Percentiles rank a stretch among this genome's conserved stretches.
phyloP scores from a whole-genome alignment of 2,329 filamentous ascomycete species.

The Aspergillus nomiae region DNA sequence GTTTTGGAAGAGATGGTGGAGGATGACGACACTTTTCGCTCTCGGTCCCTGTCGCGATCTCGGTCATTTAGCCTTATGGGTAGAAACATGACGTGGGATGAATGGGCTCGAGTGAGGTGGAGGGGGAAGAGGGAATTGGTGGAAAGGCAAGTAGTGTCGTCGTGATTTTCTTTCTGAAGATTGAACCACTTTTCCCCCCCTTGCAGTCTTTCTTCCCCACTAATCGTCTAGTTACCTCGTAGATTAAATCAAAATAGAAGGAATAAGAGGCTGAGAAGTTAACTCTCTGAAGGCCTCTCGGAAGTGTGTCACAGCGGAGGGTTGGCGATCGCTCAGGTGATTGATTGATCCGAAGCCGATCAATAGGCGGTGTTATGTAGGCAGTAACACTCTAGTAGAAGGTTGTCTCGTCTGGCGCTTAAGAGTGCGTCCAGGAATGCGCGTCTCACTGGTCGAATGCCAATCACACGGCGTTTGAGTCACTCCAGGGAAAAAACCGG shows the following conservation, averaged over 20 bases:
- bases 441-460: constrained; percentile 29
- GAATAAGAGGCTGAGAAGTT: constrained; percentile 1
- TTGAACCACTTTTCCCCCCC: constrained; percentile 9
- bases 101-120: constrained; percentile 25
- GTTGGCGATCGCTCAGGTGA: constrained; percentile 4
- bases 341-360: background rate
- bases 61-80: constrained; percentile 40
- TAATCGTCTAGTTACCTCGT: constrained; percentile 29
- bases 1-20: constrained; percentile 28
- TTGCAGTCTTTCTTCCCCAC: constrained; percentile 3
- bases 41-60: constrained; percentile 33
- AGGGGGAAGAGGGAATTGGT: constrained; percentile 20
- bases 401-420: constrained; percentile 34
- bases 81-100: constrained; percentile 38
- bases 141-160: constrained; percentile 15
- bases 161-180: constrained; percentile 12
- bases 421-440: constrained; percentile 20
- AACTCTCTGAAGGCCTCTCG: constrained; percentile 6
- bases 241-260: constrained; percentile 3
- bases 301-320: constrained; percentile 11
- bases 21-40: constrained; percentile 28
- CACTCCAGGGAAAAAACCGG: constrained; percentile 25
- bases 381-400: background rate
- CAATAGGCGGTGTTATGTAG: background rate
- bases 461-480: constrained; percentile 30